A percentile compares a stretch with the other conserved stretches of the same genome.
Evolutionary conservation across 768 basidiomycete genomes (phyloP).

Genomic region (Mycena leptocephala): DNA sequence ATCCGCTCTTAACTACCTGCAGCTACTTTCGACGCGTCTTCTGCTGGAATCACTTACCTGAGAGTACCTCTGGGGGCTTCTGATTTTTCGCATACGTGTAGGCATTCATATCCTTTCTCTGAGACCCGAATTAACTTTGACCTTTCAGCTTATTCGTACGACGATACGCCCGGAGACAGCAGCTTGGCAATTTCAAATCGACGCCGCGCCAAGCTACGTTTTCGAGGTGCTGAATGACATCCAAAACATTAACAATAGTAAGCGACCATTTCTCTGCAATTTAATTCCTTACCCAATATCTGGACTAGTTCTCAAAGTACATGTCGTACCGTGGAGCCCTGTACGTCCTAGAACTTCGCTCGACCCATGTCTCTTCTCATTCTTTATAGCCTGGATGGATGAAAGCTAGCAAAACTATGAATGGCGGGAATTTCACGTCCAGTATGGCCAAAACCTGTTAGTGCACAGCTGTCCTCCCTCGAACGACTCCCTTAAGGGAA

Average conservation of each 20-base stretch:
- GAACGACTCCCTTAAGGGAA: neutral
- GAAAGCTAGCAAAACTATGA: neutral
- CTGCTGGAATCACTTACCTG: constrained; percentile 50
- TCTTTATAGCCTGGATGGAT: constrained; percentile 16
- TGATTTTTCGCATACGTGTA: constrained; percentile 46
- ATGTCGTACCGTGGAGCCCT: constrained; percentile 20
- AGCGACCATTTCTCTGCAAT: neutral
- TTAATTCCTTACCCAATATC: neutral
- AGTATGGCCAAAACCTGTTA: neutral
- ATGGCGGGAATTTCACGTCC: constrained; percentile 3
- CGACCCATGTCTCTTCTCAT: neutral
- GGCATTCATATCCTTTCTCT: neutral
- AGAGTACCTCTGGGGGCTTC: constrained; percentile 51
- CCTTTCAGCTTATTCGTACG: constrained; percentile 46
- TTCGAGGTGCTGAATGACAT: constrained; percentile 51
- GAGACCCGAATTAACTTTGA: neutral
- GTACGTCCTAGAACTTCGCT: neutral
- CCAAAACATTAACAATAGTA: constrained; percentile 14
- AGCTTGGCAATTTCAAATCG: constrained; percentile 46
- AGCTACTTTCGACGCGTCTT: constrained; percentile 39
- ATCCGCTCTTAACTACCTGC: too few species aligned
- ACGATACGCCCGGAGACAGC: constrained; percentile 48
- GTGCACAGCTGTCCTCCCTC: neutral
- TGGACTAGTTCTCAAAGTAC: neutral
- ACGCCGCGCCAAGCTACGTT: constrained; percentile 49